Evolutionary conservation across 176 grass and related monocot species (phyloP), one percentile per base, ranked within the genome.

Genomic region (Eleusine indica): DNA sequence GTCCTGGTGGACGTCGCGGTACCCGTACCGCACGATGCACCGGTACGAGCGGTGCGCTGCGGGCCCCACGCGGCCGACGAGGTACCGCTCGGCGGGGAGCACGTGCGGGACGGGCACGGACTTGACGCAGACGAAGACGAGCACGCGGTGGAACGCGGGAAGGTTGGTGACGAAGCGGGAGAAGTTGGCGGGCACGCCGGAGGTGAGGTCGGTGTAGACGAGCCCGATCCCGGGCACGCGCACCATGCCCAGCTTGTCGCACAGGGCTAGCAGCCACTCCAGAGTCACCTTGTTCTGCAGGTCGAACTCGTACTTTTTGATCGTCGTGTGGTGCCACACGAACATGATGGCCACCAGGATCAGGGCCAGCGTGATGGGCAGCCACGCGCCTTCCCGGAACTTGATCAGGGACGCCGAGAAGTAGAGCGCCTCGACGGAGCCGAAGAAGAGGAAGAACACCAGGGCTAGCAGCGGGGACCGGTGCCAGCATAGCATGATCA

Each of bases 1-100:
- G 66, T 99, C 93, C 84, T 96, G 93, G 88, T 96, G 96, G 64
- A 99, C 96, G 17, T 99, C 96, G 68, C 93, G 93, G 89, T 99
- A 99, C 6, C 96, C 96, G 77, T 99, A 99, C n/a, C 96, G 89
- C 29, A 99, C 93, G 70, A 99, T 99, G 78, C 96, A 99, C 1
- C 96, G 87, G 58, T 99, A 99, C 22, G 96, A 99, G 29, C 89
- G 76, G 81, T 99, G 96, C 9, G 66, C 61, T 2, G 87, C 65
- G 25, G 96, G 96, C 11, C 96, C 96, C n/a, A 99, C 93, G 79
- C 91, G 96, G 43, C 96, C 96, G 21, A 99, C 87, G 28, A 99
- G 93, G 87, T 93, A 99, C 18, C 96, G 85, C 84, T 99, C 96
- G 42, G 86, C 83, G 81, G 96, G 89, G 70, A 89, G 96, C 46